Percentiles rank a stretch among this genome's conserved stretches.
Conservation (phyloP, 1,284 basidiomycete species). For the Pseudomicrostroma phylloplanum region DNA sequence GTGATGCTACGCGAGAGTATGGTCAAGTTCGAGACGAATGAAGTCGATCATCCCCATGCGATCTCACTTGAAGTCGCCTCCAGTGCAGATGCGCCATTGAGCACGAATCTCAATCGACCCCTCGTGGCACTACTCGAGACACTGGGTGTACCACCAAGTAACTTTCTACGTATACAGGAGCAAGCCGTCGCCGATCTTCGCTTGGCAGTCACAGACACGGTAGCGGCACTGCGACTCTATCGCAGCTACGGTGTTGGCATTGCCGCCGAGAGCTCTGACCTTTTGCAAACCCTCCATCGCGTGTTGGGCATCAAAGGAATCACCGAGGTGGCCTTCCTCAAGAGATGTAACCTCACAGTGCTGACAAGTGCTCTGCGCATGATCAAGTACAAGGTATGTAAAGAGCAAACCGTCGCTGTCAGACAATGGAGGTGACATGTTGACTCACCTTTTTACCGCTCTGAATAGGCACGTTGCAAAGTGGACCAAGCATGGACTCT, state of each 20-base stretch:
- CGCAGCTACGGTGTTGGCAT: slow-evolving; percentile 58
- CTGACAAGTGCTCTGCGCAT: slow-evolving; percentile 62
- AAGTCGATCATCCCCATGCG: slow-evolving; percentile 15
- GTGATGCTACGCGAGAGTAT: slow-evolving; percentile 66
- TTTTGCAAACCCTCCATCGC: slow-evolving; percentile 57
- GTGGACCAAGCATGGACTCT: slow-evolving; percentile 64
- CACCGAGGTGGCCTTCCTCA: slow-evolving; percentile 58
- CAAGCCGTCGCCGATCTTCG: slow-evolving; percentile 54
- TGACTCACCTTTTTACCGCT: too few relatives aligned
- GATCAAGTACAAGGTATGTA: slow-evolving; percentile 61
- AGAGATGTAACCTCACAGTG: slow-evolving; percentile 57
- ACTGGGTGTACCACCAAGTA: slow-evolving; percentile 58
- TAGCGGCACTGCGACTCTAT: slow-evolving; percentile 56
- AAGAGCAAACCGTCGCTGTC: too few relatives aligned
- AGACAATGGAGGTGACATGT: too few relatives aligned
- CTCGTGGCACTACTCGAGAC: slow-evolving; percentile 65
- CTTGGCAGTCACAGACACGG: slow-evolving; percentile 59
- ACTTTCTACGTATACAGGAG: slow-evolving; percentile 60
- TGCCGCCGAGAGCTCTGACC: slow-evolving; percentile 53
- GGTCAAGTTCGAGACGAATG: slow-evolving; percentile 63
- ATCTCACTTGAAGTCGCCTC: slow-evolving; percentile 66
- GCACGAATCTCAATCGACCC: slow-evolving; percentile 53
- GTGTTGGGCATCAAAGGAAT: slow-evolving; percentile 52
- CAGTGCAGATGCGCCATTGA: slow-evolving; percentile 53
- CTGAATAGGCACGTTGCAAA: slow-evolving; percentile 66